Conservation (phyloP, 768 basidiomycete species). For the Chalciporus chontae region DNA sequence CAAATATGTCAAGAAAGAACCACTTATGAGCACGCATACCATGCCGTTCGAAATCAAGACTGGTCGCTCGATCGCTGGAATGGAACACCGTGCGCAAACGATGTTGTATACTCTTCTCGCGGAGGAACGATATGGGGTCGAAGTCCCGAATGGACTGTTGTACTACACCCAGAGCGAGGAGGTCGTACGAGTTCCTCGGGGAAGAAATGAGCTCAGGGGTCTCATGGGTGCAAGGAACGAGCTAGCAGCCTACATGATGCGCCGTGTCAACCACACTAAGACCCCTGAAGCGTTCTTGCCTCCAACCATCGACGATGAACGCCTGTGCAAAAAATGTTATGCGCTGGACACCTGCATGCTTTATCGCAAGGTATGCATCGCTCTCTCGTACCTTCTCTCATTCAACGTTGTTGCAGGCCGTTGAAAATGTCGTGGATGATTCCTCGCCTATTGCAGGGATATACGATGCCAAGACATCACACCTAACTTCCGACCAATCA, state of each 20-base stretch:
- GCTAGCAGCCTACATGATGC: slow-evolving; percentile 73
- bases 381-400: not conserved
- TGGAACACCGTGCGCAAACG: slow-evolving; percentile 97
- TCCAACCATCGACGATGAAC: slow-evolving; percentile 77
- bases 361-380: slow-evolving; percentile 69
- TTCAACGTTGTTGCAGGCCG: slow-evolving; percentile 42
- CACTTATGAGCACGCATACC: slow-evolving; percentile 22
- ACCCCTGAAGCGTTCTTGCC: slow-evolving; percentile 67
- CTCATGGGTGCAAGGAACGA: slow-evolving; percentile 82
- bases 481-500: slow-evolving; percentile 63
- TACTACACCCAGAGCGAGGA: slow-evolving; percentile 94
- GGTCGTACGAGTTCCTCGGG: slow-evolving; percentile 76
- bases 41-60: slow-evolving; percentile 97
- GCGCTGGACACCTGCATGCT: slow-evolving; percentile 87
- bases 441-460: slow-evolving; percentile 58
- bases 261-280: slow-evolving; percentile 35
- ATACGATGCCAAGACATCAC: slow-evolving; percentile 76
- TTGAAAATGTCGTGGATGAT: slow-evolving; percentile 59
- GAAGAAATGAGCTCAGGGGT: slow-evolving; percentile 79
- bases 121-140: slow-evolving; percentile 83
- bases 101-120: slow-evolving; percentile 93
- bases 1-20: slow-evolving; percentile 14
- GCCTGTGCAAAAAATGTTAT: slow-evolving; percentile 79
- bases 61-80: slow-evolving; percentile 66
- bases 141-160: slow-evolving; percentile 78